A percentile compares a stretch with the other conserved stretches of the same genome.
phyloP scores from a whole-genome alignment of 2,329 filamentous ascomycete genomes.

The Alternaria gaisen region DNA sequence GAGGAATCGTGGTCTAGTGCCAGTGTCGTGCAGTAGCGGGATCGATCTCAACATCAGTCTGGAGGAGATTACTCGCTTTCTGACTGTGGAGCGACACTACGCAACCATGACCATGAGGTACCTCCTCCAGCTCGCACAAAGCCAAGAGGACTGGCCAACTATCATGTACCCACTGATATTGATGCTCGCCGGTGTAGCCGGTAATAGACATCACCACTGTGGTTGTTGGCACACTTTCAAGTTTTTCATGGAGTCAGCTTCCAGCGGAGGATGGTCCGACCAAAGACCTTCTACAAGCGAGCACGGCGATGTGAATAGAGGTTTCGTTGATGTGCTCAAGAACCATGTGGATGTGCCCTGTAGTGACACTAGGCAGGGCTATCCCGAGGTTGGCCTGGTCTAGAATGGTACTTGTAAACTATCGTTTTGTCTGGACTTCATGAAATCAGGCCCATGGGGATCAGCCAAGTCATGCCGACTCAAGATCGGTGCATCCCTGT shows the following conservation, averaged over 20 bases:
- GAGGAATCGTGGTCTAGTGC: not conserved
- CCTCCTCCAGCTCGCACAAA: slow-evolving; percentile 2
- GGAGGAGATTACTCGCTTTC: not conserved
- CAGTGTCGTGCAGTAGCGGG: slow-evolving; percentile 13
- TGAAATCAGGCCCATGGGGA: slow-evolving; percentile 3
- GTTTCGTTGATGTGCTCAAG: slow-evolving; percentile 1
- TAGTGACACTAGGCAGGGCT: not conserved
- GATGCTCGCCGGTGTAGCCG: not conserved
- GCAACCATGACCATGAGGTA: not conserved
- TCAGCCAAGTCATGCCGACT: not conserved
- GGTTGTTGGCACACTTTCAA: not conserved
- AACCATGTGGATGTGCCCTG: slow-evolving; percentile 3
- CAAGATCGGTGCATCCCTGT: slow-evolving; percentile 7
- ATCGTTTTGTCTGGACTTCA: slow-evolving; percentile 4
- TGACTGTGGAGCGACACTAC: not conserved
- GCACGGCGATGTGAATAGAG: slow-evolving; percentile 6
- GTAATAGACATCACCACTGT: not conserved
- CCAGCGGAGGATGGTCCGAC: slow-evolving; percentile 8
- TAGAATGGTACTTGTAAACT: not conserved
- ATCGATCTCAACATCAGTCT: slow-evolving; percentile 3
- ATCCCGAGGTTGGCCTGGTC: slow-evolving; percentile 1
- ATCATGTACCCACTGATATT: not conserved
- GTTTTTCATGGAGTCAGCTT: slow-evolving; percentile 5
- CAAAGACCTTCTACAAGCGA: slow-evolving; percentile 1
- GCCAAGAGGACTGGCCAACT: slow-evolving; percentile 1